A percentile compares a stretch with the other conserved stretches of the same genome.
These are phyloP conservation scores for Pterocarpus macrocarpus DNA, from an alignment of 306 rosid species.

Conservation along the genomic window DNA sequence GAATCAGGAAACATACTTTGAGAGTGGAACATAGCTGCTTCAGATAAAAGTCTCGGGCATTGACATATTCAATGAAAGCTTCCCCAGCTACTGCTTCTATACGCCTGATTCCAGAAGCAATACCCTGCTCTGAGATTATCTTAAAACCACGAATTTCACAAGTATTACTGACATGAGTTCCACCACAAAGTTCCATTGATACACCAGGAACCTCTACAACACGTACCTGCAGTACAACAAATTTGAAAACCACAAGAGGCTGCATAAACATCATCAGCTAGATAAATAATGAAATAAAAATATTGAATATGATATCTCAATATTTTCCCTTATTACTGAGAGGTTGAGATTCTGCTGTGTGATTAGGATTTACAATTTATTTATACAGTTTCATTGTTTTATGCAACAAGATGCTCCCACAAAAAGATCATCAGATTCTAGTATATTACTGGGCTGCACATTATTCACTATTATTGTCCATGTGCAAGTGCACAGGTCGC, in stretches of 20 bases:
- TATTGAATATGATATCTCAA: slow-evolving; percentile 4
- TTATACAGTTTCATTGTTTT: slow-evolving; percentile 32
- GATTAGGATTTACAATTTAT: slow-evolving; percentile 31
- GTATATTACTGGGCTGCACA: slow-evolving; percentile 17
- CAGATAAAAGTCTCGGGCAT: slow-evolving; percentile 81
- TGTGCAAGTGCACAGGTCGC: background rate
- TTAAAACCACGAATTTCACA: slow-evolving; percentile 96
- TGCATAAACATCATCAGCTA: slow-evolving; percentile 33
- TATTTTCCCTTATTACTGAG: slow-evolving; percentile 18
- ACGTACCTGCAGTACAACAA: slow-evolving; percentile 75
- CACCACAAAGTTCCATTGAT: slow-evolving; percentile 98
- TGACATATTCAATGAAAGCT: slow-evolving; percentile 86
- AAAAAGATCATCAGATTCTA: slow-evolving; percentile 24
- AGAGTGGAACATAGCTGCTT: slow-evolving; percentile 83
- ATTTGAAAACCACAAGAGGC: slow-evolving; percentile 37
- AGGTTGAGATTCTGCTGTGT: slow-evolving; percentile 28
- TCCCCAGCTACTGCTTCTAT: slow-evolving; percentile 99
- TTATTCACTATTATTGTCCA: slow-evolving; percentile 40
- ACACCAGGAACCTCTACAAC: slow-evolving; percentile 98
- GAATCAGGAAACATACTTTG: slow-evolving; percentile 68
- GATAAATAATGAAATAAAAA: slow-evolving; percentile 2
- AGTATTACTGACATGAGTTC: slow-evolving; percentile 90
- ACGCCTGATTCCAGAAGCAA: slow-evolving; percentile 94
- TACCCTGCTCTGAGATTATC: slow-evolving; percentile 92
- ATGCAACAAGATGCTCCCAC: slow-evolving; percentile 20